Base-by-base conservation (phyloP, 768 basidiomycete species). In the Termitomyces sp. region DNA sequence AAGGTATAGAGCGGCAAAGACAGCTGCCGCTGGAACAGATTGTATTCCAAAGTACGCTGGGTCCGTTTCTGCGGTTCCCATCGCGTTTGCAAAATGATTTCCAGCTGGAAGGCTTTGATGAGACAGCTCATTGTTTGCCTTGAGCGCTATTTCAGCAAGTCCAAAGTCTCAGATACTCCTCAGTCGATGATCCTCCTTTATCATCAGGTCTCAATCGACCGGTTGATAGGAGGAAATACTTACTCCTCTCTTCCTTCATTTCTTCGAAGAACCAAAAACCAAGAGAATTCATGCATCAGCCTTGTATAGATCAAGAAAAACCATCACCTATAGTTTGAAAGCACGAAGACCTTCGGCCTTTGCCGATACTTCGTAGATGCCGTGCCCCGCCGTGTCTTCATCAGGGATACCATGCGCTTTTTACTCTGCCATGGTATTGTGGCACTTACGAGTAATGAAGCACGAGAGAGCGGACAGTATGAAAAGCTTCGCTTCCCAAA, bases 1-100 rank as follows among this genome's bases (percentile, higher is more conserved):
- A 15, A 64, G 42, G 54, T 73, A 74, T 15, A 69, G 51, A 36
- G 61, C 58, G 27, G 68, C 68, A 42, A 73, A 69, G 51, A 73
- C 56, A 33, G 61, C 57, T 2, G 68, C 68, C 2, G 65, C 69
- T 22, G 67, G 59, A 16, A 68, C 31, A 15, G 67, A 67, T 24
- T 66, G 49, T 33, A 66, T 56, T 6, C 66, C 68, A 34, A 58
- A 55, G 12, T 15, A 58, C 11, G 57, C 30, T n/a, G 48, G 57
- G n/a, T 49, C 47, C 6, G 59, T 44, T 48, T 22, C 22, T 24
- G 37, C 4, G 8, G n/a, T 24, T 31, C 54, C 47, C 59, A 56
- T 60, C 2, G 8, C 8, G 37, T 39, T 54, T n/a, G 9, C 7
- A 2, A 31, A 12, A 18, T 30, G 30, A 54, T 8, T 22, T 55